Conservation (phyloP, 2,329 filamentous ascomycete genomes). For the Elsinoe perseae region DNA sequence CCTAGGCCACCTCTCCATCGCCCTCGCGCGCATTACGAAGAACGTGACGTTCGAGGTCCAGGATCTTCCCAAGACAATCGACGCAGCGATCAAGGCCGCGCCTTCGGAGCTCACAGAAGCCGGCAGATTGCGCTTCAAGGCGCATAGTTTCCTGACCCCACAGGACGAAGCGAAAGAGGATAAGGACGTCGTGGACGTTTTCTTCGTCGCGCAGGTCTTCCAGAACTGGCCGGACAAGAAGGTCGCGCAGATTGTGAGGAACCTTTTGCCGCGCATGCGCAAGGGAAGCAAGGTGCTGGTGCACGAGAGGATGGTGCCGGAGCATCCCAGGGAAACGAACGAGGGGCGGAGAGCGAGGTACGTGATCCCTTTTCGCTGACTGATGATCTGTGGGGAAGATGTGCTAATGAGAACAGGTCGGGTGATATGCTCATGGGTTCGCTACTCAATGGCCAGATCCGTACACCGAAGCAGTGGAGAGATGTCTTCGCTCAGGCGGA, state of each 20-base stretch:
- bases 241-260: slow-evolving; percentile 15
- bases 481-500: slow-evolving; percentile 6
- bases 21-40: slow-evolving; percentile 16
- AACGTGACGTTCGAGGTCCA: slow-evolving; percentile 20
- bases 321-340: slow-evolving; percentile 2
- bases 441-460: background rate
- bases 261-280: slow-evolving; percentile 16
- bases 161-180: slow-evolving; percentile 18
- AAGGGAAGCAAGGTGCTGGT: slow-evolving; percentile 19
- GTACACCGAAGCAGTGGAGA: slow-evolving; percentile 10
- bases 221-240: slow-evolving; percentile 18
- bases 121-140: slow-evolving; percentile 20
- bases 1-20: slow-evolving; percentile 14
- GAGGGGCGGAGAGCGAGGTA: slow-evolving; percentile 11
- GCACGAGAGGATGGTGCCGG: slow-evolving; percentile 13
- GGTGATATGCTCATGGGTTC: slow-evolving; percentile 13
- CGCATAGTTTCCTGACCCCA: slow-evolving; percentile 23
- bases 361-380: background rate
- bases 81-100: slow-evolving; percentile 17
- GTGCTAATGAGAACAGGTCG: background rate
- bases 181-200: slow-evolving; percentile 22
- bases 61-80: slow-evolving; percentile 21
- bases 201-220: slow-evolving; percentile 15
- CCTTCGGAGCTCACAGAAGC: slow-evolving; percentile 18
- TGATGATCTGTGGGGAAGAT: background rate